Conservation (phyloP, 177 flowering plant genomes). For the Vitis hybrid region DNA sequence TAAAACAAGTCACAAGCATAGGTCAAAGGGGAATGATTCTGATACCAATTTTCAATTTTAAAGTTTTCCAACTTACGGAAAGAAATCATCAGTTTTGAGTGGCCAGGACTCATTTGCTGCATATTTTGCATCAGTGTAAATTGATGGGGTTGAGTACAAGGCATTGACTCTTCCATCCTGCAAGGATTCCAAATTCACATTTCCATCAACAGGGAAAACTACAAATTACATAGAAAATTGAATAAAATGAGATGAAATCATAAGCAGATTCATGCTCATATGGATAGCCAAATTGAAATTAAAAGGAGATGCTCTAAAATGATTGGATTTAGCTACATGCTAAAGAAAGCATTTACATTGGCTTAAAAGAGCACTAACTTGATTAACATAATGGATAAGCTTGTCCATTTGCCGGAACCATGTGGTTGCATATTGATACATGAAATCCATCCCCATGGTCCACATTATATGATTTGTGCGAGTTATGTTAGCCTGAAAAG, state of each 20-base stretch:
- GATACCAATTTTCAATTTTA: background rate
- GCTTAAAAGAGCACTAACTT: slow-evolving; percentile 25
- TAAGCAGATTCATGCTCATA: background rate
- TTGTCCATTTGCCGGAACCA: slow-evolving; percentile 97
- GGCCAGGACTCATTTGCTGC: slow-evolving; percentile 78
- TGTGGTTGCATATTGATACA: slow-evolving; percentile 86
- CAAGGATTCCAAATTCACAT: slow-evolving; percentile 12
- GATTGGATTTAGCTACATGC: too few species aligned
- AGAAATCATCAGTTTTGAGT: slow-evolving; percentile 81
- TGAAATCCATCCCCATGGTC: slow-evolving; percentile 98
- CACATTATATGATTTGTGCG: slow-evolving; percentile 95
- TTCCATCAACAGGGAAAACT: background rate
- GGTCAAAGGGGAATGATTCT: background rate
- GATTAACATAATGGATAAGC: slow-evolving; percentile 93
- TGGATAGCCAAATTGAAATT: too few species aligned
- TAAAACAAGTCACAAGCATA: background rate
- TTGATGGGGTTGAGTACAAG: slow-evolving; percentile 89
- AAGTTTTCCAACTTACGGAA: slow-evolving; percentile 65
- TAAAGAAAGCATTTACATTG: background rate
- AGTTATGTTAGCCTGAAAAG: slow-evolving; percentile 79
- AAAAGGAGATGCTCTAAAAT: too few species aligned
- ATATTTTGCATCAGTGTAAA: slow-evolving; percentile 89
- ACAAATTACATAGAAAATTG: background rate
- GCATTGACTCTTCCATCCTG: slow-evolving; percentile 99
- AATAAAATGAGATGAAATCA: background rate